Conservation (phyloP, 2,329 filamentous ascomycete genomes). For the Aspergillus sojae region DNA sequence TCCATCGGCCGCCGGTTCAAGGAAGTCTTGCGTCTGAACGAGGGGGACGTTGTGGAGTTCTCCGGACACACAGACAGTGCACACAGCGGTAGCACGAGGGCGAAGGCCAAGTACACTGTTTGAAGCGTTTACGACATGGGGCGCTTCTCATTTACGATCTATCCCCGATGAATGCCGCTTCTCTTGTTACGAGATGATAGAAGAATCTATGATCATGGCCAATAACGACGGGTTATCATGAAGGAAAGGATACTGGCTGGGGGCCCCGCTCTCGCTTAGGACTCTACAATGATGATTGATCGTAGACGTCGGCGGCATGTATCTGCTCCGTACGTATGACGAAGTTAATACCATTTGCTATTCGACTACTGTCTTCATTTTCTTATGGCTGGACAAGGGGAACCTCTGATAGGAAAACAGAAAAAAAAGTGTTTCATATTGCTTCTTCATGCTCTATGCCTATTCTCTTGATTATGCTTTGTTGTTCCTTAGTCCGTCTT, state of each 20-base stretch:
- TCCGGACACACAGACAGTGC: constrained; percentile 95
- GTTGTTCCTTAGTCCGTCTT: background rate
- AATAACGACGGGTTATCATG: constrained; percentile 19
- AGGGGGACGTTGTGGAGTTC: constrained; percentile 83
- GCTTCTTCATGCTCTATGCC: background rate
- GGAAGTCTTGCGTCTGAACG: constrained; percentile 78
- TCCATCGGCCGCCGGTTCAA: constrained; percentile 91
- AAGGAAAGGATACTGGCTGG: constrained; percentile 13
- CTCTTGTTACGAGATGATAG: constrained; percentile 21
- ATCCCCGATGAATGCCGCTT: constrained; percentile 18
- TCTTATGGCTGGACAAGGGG: constrained; percentile 11
- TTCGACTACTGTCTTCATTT: constrained; percentile 18
- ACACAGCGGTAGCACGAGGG: constrained; percentile 88
- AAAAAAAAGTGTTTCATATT: constrained; percentile 7
- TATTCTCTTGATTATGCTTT: background rate
- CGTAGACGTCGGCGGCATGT: constrained; percentile 32
- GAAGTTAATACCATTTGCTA: constrained; percentile 30
- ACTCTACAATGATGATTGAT: constrained; percentile 32
- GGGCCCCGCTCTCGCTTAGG: constrained; percentile 13
- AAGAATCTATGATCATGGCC: constrained; percentile 20
- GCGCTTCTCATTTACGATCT: constrained; percentile 21
- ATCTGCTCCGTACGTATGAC: constrained; percentile 33
- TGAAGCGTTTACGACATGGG: constrained; percentile 49
- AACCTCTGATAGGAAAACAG: constrained; percentile 10
- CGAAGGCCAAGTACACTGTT: constrained; percentile 89